Evolutionary conservation across 192 early-diverging fungal species (phyloP).

Genomic region (Gonapodya sp.): DNA sequence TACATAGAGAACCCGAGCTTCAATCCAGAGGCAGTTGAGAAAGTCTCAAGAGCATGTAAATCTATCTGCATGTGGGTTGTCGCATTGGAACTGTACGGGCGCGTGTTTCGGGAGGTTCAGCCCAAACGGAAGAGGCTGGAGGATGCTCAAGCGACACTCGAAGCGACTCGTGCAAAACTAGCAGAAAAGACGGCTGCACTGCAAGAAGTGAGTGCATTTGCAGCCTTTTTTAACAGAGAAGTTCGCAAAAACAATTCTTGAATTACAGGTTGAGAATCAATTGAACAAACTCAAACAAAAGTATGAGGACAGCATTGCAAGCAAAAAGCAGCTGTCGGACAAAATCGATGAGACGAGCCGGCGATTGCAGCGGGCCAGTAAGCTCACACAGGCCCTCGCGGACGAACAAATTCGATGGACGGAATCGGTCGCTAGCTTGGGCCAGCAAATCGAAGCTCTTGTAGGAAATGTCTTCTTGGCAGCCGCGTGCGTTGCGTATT

Average conservation of each 20-base stretch:
- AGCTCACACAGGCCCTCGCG: constrained; percentile 43
- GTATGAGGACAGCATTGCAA: constrained; percentile 40
- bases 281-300: constrained; percentile 42
- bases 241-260: not conserved
- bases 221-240: not conserved
- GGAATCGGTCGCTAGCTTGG: constrained; percentile 33
- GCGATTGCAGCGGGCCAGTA: constrained; percentile 40
- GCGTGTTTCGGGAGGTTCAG: constrained; percentile 6
- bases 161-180: constrained; percentile 7
- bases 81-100: constrained; percentile 13
- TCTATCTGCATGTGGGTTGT: constrained; percentile 16
- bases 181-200: constrained; percentile 5
- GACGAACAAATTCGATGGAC: constrained; percentile 56
- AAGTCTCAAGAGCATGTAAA: constrained; percentile 11
- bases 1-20: constrained; percentile 11
- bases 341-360: constrained; percentile 55
- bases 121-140: constrained; percentile 13
- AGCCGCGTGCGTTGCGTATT: constrained; percentile 16
- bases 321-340: constrained; percentile 40
- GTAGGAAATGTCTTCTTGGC: constrained; percentile 15
- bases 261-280: constrained; percentile 38
- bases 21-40: constrained; percentile 12
- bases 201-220: not conserved
- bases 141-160: constrained; percentile 13
- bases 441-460: constrained; percentile 11